Evolutionary conservation across 306 rosid genomes (phyloP).

Genomic region (Crotalaria pallida): DNA sequence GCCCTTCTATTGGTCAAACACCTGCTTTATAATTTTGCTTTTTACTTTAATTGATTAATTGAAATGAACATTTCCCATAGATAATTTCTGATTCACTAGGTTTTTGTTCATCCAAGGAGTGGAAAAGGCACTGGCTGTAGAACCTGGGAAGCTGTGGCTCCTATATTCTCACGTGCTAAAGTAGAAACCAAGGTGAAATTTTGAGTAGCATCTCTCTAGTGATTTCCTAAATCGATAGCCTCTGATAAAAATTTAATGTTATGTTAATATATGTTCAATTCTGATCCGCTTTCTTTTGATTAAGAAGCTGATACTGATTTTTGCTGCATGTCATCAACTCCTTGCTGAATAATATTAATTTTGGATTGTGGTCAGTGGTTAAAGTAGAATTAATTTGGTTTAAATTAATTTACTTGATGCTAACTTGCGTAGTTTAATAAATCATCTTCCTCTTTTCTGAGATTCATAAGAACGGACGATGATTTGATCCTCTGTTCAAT

Average conservation of each 20-base stretch:
- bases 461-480: not conserved
- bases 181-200: constrained; percentile 66
- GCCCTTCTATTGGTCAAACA: constrained; percentile 31
- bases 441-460: not conserved
- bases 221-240: constrained; percentile 4
- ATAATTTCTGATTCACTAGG: constrained; percentile 60
- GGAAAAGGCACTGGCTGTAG: constrained; percentile 74
- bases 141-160: constrained; percentile 83
- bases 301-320: constrained; percentile 5
- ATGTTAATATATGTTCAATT: not conserved
- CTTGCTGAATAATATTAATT: constrained; percentile 4
- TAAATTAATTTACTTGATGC: not conserved
- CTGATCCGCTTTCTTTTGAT: not conserved
- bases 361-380: constrained; percentile 1
- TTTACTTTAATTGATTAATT: constrained; percentile 28
- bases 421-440: not conserved
- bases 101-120: constrained; percentile 92
- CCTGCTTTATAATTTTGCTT: constrained; percentile 5
- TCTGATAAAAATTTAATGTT: not conserved
- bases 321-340: not conserved
- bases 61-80: constrained; percentile 44
- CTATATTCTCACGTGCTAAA: constrained; percentile 74
- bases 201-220: not conserved
- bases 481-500: not conserved
- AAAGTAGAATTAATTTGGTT: not conserved